Conservation (phyloP, 768 basidiomycete species). For the Chiua virens region DNA sequence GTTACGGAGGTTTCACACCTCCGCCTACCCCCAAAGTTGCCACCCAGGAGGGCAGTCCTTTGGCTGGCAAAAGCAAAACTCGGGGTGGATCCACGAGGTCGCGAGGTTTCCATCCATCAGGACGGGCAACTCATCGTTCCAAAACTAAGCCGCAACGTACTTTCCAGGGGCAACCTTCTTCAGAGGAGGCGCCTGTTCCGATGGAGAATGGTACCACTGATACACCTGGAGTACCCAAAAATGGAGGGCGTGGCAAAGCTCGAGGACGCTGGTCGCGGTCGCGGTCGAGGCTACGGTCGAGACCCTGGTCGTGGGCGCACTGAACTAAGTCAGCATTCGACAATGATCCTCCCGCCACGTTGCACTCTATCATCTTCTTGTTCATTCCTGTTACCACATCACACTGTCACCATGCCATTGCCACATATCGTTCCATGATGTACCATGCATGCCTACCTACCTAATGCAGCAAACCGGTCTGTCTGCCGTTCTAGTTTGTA, state of each 20-base stretch:
- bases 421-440: conserved; percentile 20
- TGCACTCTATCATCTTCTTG: conserved; percentile 14
- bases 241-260: conserved; percentile 37
- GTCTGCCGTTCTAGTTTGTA: conserved; percentile 16
- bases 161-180: not conserved
- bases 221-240: conserved; percentile 8
- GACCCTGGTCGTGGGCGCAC: conserved; percentile 39
- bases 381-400: conserved; percentile 22
- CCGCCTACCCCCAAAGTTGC: conserved; percentile 34
- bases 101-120: conserved; percentile 2
- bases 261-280: conserved; percentile 41
- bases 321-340: conserved; percentile 17
- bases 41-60: conserved; percentile 8
- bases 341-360: conserved; percentile 13
- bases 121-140: conserved; percentile 14
- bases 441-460: conserved; percentile 22
- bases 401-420: conserved; percentile 18
- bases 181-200: conserved; percentile 3
- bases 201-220: conserved; percentile 10
- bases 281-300: conserved; percentile 39
- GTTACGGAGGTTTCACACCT: conserved; percentile 51
- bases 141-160: not conserved
- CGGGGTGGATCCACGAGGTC: conserved; percentile 6
- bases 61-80: conserved; percentile 13
- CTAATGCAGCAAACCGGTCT: conserved; percentile 12